Evolutionary conservation across 345 rosid genomes (phyloP), one percentile per base, ranked within the genome.

Genomic region (Clarkia xantiana): DNA sequence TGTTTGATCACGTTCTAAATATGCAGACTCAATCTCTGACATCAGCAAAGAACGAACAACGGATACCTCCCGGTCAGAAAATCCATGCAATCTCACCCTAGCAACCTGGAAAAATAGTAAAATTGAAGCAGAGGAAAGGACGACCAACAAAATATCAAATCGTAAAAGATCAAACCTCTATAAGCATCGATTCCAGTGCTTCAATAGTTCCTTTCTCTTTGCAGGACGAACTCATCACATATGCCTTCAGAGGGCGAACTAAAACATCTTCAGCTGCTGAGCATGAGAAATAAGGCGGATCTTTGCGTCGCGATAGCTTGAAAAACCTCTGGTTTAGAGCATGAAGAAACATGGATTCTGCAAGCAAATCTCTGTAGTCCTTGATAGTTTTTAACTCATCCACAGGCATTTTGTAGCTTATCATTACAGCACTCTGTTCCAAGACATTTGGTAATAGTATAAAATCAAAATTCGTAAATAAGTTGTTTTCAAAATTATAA

Each of bases 21-120:
- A 88, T 55, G 97, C 93, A 54, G 97, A 88, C 71, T 88, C 94
- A 49, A 88, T 82, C 72, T 80, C 86, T 0, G 94, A 84, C 86
- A 88, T 77, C 61, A 80, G 62, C 53, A 80, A 68, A 62, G 97
- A 84, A 44, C 83, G 81, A 47, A 76, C 95, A 59, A 89, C 57
- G 51, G 84, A 71, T 67, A 89, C 78, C 62, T 89, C 97, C 51
- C 76, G 89, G 40, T 89, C 97, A 51, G 95, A 84, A 73, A 89
- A 89, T 56, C 97, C 97, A 72, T 80, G 89, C 57, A 82, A 66
- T 29, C 85, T 80, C 47, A 84, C 81, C 72, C 87, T 80, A 60
- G 97, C 93, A 64, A 89, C 80, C 97, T 88, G 59, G 56, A 60
- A 57, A 43, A 69, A 51, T 68, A 17, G 11, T 52, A 54, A 50